Base-by-base conservation (phyloP, 2,329 filamentous ascomycete genomes). In the Botrytis squamosa region DNA sequence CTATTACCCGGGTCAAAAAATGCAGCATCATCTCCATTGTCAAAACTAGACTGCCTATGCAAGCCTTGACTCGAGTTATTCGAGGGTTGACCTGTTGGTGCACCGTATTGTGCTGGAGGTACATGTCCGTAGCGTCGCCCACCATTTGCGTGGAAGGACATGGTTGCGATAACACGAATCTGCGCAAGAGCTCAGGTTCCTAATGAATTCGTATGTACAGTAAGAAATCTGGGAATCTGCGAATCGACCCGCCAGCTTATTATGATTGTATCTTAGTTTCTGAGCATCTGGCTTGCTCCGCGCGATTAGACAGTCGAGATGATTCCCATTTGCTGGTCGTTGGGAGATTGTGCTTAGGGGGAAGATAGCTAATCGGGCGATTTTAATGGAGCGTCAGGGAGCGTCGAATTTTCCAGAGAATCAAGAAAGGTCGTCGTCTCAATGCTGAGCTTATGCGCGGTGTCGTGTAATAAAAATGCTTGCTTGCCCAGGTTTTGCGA, bases 21-120 rank as follows among this genome's bases (percentile, higher is more conserved):
- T 67, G 84, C 83, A 66, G 86, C 85, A 81, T 95, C 92, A 81
- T 96, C 93, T 76, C 91, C 92, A 77, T 87, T 89, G 81, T 94
- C 91, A 84, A 93, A 94, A 84, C 92, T 95, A 67, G 89, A 87
- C 76, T 89, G 87, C 77, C 92, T 86, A 62, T 79, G 80, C 46
- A 82, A 52, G 55, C 77, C 76, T 33, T 84, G 82, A 76, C 84
- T 82, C 55, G 79, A 74, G 68, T 79, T 77, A 77, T 85, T 84
- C 49, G 65, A 44, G 57, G 80, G 74, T 66, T 82, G 79, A 74
- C 83, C 82, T 62, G 84, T 82, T 60, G 80, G 76, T 70, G 82
- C 78, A 66, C 85, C 83, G 76, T 91, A 91, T 80, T 90, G 89
- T 44, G 89, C 89, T 25, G 89, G 90, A 75, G 90, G 89, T 68